These are phyloP conservation scores for Biancaea sappan DNA, from an alignment of 306 rosid genomes.

Conservation along the genomic window DNA sequence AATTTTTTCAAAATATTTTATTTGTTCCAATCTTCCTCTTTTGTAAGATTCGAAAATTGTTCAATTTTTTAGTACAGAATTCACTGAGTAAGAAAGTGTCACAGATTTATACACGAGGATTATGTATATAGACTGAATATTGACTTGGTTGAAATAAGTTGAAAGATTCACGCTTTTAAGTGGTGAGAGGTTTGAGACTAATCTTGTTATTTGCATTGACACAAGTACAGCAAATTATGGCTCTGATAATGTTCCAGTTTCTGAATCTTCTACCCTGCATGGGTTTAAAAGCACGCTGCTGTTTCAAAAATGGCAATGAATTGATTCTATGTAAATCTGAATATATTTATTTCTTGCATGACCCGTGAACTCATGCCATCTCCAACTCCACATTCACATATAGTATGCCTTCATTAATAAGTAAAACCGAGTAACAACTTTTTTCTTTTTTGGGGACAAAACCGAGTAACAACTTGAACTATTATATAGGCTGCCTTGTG, in stretches of 20 bases:
- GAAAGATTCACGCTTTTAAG: neutral
- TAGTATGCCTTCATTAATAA: neutral
- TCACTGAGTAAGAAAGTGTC: slow-evolving; percentile 21
- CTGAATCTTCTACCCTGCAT: neutral
- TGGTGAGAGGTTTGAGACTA: slow-evolving; percentile 4
- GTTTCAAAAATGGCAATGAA: neutral
- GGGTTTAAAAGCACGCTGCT: neutral
- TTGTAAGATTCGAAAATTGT: neutral
- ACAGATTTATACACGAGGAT: neutral
- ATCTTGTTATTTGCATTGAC: neutral
- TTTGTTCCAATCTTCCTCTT: neutral
- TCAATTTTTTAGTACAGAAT: slow-evolving; percentile 16
- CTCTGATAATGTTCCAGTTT: neutral
- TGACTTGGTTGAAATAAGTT: slow-evolving; percentile 24
- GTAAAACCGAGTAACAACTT: neutral
- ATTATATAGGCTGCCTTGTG: neutral
- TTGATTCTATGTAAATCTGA: neutral
- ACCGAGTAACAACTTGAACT: neutral
- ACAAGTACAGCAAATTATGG: neutral
- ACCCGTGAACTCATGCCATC: slow-evolving; percentile 7
- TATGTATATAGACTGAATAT: slow-evolving; percentile 29
- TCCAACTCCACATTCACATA: neutral
- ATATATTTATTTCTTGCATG: neutral
- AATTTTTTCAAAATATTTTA: slow-evolving; percentile 1
- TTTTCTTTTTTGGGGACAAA: no score